phyloP scores from a whole-genome alignment of 371 early-diverging fungal species.

The Mucor saturninus region DNA sequence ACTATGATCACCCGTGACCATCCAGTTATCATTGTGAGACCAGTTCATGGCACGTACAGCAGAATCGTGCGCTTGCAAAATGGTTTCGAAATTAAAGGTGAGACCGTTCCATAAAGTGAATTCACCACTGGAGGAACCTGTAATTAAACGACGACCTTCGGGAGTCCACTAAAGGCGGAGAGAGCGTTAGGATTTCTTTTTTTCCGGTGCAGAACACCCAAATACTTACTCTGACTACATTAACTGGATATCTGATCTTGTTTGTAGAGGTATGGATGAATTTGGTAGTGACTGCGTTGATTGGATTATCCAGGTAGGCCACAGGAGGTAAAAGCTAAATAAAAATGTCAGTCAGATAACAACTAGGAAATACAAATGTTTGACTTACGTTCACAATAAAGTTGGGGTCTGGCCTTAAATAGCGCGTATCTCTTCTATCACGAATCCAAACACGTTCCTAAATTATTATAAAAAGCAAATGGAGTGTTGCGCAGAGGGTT shows the following conservation, averaged over 20 bases:
- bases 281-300: conserved; percentile 87
- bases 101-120: conserved; percentile 99
- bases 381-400: conserved; percentile 83
- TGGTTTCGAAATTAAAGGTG: conserved; percentile 99
- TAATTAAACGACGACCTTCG: conserved; percentile 97
- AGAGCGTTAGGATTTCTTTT: not conserved
- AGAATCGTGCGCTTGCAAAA: conserved; percentile 96
- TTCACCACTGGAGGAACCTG: conserved; percentile 98
- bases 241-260: conserved; percentile 96
- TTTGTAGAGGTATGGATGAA: conserved; percentile 98
- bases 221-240: conserved; percentile 83
- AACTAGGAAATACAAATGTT: not conserved
- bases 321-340: conserved; percentile 75
- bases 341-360: not conserved
- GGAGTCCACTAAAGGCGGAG: conserved; percentile 88
- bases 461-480: not conserved
- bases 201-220: not conserved
- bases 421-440: conserved; percentile 65
- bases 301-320: conserved; percentile 80
- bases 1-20: conserved; percentile 96
- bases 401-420: conserved; percentile 84
- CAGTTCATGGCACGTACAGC: conserved; percentile 98
- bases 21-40: conserved; percentile 97
- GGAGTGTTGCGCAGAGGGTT: too few species aligned
- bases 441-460: conserved; percentile 66